A percentile compares a stretch with the other conserved stretches of the same genome.
These are phyloP conservation scores for Hypoxylon sp. DNA, from an alignment of 2,329 filamentous ascomycete species.

Conservation along the genomic window DNA sequence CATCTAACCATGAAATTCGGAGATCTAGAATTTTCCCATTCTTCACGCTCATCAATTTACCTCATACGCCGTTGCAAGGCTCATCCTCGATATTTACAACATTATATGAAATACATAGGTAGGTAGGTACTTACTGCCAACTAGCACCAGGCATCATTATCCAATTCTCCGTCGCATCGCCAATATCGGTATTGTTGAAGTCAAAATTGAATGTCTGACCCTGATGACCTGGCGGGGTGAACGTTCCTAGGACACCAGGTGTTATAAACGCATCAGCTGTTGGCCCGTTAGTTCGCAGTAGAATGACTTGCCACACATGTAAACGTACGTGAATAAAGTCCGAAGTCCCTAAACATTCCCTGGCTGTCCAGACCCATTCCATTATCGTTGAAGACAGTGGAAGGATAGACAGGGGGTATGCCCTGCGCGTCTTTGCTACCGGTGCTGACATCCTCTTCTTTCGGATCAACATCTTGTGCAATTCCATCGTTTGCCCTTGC, in stretches of 20 bases:
- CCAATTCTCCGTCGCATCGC: constrained; percentile 2
- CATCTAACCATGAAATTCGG: neutral
- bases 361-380: constrained; percentile 9
- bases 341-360: constrained; percentile 14
- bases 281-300: neutral
- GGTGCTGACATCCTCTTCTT: constrained; percentile 5
- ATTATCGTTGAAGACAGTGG: neutral
- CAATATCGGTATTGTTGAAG: neutral
- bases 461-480: neutral
- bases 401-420: neutral
- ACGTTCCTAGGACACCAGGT: constrained; percentile 2
- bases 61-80: neutral
- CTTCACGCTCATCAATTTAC: neutral
- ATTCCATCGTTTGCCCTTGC: neutral
- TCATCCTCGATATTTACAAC: neutral
- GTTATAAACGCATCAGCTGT: constrained; percentile 5
- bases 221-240: constrained; percentile 2
- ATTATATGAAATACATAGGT: neutral
- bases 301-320: neutral
- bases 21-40: neutral
- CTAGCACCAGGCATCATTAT: constrained; percentile 1
- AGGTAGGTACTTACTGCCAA: constrained; percentile 3
- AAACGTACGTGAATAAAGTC: constrained; percentile 18
- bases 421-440: constrained; percentile 1
- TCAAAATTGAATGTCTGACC: constrained; percentile 4